Evolutionary conservation across 306 rosid genomes (phyloP), one percentile per base, ranked within the genome.

Genomic region (Vachellia collinsii): DNA sequence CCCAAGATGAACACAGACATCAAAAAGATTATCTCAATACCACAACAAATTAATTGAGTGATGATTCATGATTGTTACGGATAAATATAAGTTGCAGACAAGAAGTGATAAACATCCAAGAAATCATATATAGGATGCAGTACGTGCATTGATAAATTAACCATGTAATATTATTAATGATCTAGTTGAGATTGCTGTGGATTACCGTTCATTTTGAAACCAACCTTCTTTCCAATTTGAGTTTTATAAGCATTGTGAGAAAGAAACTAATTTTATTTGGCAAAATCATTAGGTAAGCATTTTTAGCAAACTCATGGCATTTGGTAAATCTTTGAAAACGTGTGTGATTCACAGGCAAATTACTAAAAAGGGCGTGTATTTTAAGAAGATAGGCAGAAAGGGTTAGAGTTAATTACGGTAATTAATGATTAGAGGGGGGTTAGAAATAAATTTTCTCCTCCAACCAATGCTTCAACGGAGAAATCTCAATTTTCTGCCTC

Each of bases 1-100:
- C 71, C 37, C 25, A 70, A 79, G 53, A 64, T 58, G 72, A 74
- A 77, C 37, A 51, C 64, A 79, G 66, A 82, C 76, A 80, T 71
- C 54, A 68, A 56, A 37, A 64, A 41, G 56, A 37, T 9, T n/a
- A 78, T 64, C 44, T 50, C 76, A 44, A 75, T 22, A 43, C 50
- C 37, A 69, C 64, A 59, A 34, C 76, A 74, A 78, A 70, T 62
- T 75, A 79, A 82, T 70, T 34, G 48, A 47, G 75, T 42, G 46
- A 44, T 37, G 62, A 48, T 72, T 82, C 46, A 51, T 64, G 34
- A 39, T 38, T 67, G 72, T 72, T 80, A 66, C 73, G 13, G 61
- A 62, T 79, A 64, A 44, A 69, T 34, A 77, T 70, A 79, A 36
- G 34, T 53, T 20, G 74, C 43, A 67, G 22, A 72, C 73, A 80